Base-by-base conservation (phyloP, 805 yeast species). In the Saturnispora ahearnii region DNA sequence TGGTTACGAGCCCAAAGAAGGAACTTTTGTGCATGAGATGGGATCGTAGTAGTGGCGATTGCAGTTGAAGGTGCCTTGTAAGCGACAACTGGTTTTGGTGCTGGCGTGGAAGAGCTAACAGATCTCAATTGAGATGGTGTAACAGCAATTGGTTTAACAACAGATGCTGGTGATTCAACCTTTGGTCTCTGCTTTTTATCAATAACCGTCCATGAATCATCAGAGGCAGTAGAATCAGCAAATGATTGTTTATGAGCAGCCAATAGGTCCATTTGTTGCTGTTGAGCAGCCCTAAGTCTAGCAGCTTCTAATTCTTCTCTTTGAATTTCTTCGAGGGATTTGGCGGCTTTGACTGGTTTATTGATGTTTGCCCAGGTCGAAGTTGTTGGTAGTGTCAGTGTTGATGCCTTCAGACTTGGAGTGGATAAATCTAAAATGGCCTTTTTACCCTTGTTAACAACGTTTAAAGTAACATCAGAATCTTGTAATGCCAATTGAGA, bases 1-100 rank as follows among this genome's bases (percentile, higher is more conserved):
- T 82, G 78, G 3, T 78, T 62, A 58, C 87, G 77, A 53, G 88
- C 83, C 95, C 95, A 85, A 21, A 71, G 64, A 54, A 85, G 65
- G 53, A 85, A 83, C 52, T 82, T 87, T 62, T 81, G 79, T 34
- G 79, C 74, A 11, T 73, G 51, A 12, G 52, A 44, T 26, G 54
- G 54, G 22, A 28, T 32, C 12, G 47, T 10, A 2, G 69, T 18
- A 10, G 40, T 37, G 15, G 34, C 77, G 70, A 30, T 34, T 33
- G 51, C 30, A 5, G 44, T 29, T n/a, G 51, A 32, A 12, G 51
- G 47, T 5, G 52, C 38, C 18, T 29, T 31, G 30, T 45, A 50
- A n/a, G 36, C 42, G n/a, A 37, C 32, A 29, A 12, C 22, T 11
- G 47, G 46, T 15, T 29, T 42, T 10, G 50, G 41, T 7, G 62